Evolutionary conservation across 2,329 filamentous ascomycete genomes (phyloP), one percentile per base, ranked within the genome.

Genomic region (Endocalyx cinctus): DNA sequence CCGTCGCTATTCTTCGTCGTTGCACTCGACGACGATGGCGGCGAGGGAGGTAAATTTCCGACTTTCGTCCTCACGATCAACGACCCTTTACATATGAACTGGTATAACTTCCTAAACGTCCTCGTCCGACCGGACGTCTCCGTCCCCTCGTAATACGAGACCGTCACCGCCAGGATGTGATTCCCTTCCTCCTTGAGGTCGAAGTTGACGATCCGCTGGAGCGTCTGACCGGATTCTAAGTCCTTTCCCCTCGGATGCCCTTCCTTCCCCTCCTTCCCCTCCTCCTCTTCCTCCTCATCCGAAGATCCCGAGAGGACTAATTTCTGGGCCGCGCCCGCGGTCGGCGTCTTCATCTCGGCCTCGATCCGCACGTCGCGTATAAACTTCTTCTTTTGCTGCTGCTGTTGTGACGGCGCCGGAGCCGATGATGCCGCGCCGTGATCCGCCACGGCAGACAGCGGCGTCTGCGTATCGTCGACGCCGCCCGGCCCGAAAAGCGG

Each of bases 291-390:
- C 12, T 13, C 36, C 11, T 35, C 18, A 14, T 23, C 37, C 15
- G 37, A 10, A 38, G 36, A n/a, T 42, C 34, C 11, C 45, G 37
- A 15, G 17, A 95, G 69, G 3, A 74, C 63, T 3, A 88, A 70
- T 19, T 80, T 79, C 35, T 83, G 78, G 4, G 82, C 80, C 1
- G 62, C 51, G 16, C 61, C 57, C 3, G 65, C 62, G n/a, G 68
- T 67, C 6, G 92, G 90, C 0, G 89, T 94, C 65, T 97, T 94
- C 82, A 98, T 94, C 62, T 96, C 89, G 1, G 89, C 92, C 35
- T 85, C 77, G 50, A 97, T 87, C 34, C 79, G 77, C 33, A 96
- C 83, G 36, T 84, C 84, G 42, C 79, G 82, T 25, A 94, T 79
- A 15, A 43, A 50, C 33, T 68, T 68, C 43, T 70, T 74, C 33